Percentiles rank a stretch among this genome's conserved stretches.
Evolutionary conservation across 805 yeast genomes (phyloP).

Genomic region (Metschnikowia shivogae): DNA sequence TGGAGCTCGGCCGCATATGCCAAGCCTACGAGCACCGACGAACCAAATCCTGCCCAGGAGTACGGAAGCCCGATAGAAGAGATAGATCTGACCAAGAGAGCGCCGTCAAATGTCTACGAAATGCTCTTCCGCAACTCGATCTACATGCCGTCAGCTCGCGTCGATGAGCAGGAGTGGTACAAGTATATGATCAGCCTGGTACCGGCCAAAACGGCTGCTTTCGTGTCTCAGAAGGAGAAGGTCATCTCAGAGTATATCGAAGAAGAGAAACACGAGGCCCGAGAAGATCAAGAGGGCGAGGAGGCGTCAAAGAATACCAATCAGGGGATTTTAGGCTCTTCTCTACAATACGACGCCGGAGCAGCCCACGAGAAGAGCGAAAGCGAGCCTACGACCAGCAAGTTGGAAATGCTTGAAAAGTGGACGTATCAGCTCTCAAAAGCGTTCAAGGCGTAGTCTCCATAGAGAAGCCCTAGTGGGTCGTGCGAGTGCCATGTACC

Average conservation of each 20-base stretch:
- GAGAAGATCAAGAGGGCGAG: slow-evolving; percentile 18
- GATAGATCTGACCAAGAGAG: neutral
- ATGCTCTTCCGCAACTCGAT: slow-evolving; percentile 8
- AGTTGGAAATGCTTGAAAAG: slow-evolving; percentile 8
- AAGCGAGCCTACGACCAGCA: neutral
- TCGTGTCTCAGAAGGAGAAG: slow-evolving; percentile 21
- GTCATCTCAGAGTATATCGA: slow-evolving; percentile 11
- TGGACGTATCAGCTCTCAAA: slow-evolving; percentile 12
- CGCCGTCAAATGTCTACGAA: slow-evolving; percentile 8
- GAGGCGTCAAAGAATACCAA: slow-evolving; percentile 11
- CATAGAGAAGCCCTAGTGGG: neutral
- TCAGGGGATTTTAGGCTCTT: slow-evolving; percentile 11
- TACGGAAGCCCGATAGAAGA: neutral
- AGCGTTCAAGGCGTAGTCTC: neutral
- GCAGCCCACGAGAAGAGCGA: neutral
- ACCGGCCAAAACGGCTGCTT: slow-evolving; percentile 25
- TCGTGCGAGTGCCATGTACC: neutral
- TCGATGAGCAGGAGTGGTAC: slow-evolving; percentile 19
- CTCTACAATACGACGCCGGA: slow-evolving; percentile 2
- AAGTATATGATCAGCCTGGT: slow-evolving; percentile 22
- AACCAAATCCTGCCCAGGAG: neutral
- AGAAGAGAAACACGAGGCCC: slow-evolving; percentile 6
- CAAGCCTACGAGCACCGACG: neutral
- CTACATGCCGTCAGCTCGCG: neutral
- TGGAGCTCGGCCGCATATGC: slow-evolving; percentile 6